Conservation (phyloP, 2,329 filamentous ascomycete species). For the Podosphaera fusca region DNA sequence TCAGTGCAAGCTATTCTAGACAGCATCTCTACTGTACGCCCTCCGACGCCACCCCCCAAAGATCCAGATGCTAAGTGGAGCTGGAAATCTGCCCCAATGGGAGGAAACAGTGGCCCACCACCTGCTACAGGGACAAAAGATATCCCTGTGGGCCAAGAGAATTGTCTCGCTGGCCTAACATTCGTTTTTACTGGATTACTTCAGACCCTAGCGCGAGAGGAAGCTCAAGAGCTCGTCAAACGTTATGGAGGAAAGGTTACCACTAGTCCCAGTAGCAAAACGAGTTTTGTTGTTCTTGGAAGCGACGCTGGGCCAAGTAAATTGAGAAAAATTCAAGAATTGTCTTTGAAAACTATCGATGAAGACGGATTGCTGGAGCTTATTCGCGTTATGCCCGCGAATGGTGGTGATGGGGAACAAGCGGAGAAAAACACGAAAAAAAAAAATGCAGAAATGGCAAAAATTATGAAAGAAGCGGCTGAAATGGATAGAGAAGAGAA, state of each 20-base stretch:
- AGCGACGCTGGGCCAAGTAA: slow-evolving; percentile 85
- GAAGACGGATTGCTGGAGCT: slow-evolving; percentile 80
- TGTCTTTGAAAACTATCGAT: slow-evolving; percentile 75
- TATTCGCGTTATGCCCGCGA: slow-evolving; percentile 57
- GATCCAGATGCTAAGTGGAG: slow-evolving; percentile 56
- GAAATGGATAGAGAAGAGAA: slow-evolving; percentile 74
- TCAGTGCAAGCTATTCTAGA: slow-evolving; percentile 68
- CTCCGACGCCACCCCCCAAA: slow-evolving; percentile 62
- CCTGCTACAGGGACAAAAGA: slow-evolving; percentile 41
- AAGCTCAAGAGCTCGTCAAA: slow-evolving; percentile 70
- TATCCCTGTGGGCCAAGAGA: slow-evolving; percentile 61
- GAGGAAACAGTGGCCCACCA: slow-evolving; percentile 35
- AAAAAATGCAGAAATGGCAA: slow-evolving; percentile 62
- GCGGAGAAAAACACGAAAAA: slow-evolving; percentile 72
- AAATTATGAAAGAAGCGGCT: slow-evolving; percentile 54
- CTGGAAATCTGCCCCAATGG: slow-evolving; percentile 37
- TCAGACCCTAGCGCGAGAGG: slow-evolving; percentile 57
- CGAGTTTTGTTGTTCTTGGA: slow-evolving; percentile 79
- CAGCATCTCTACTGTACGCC: slow-evolving; percentile 58
- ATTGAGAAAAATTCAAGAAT: slow-evolving; percentile 57
- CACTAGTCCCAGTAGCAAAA: slow-evolving; percentile 68
- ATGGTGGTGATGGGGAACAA: slow-evolving; percentile 70
- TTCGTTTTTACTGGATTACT: slow-evolving; percentile 93
- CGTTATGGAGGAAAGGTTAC: slow-evolving; percentile 85
- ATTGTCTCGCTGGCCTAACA: slow-evolving; percentile 69